phyloP scores from a whole-genome alignment of 176 grass and related monocot genomes.

The Eragrostis curvula region DNA sequence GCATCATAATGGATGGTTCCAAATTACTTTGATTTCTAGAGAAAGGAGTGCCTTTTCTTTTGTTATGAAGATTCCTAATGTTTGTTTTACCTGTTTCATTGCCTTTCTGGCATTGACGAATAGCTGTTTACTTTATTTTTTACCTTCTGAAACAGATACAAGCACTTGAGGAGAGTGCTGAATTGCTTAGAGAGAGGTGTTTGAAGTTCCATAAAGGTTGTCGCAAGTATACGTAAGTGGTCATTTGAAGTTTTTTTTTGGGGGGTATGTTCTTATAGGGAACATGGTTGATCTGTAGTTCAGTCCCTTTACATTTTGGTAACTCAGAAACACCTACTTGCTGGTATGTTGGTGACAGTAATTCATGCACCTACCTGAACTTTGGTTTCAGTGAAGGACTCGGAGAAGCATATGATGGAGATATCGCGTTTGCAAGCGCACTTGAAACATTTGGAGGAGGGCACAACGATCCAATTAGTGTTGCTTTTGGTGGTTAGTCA shows the following conservation, averaged over 20 bases:
- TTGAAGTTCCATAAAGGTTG: slow-evolving; percentile 99
- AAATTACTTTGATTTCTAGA: not conserved
- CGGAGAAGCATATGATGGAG: slow-evolving; percentile 93
- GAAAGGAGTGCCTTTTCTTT: not conserved
- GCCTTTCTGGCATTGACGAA: not conserved
- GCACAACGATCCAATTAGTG: slow-evolving; percentile 94
- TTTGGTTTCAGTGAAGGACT: slow-evolving; percentile 79
- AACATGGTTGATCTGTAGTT: slow-evolving; percentile 25
- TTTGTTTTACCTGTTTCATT: slow-evolving; percentile 3
- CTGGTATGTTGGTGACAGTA: not conserved
- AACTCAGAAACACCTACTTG: not conserved
- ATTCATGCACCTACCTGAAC: slow-evolving; percentile 16
- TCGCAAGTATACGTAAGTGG: slow-evolving; percentile 97
- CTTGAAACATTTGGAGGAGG: slow-evolving; percentile 98
- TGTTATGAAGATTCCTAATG: not conserved
- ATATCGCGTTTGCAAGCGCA: slow-evolving; percentile 95
- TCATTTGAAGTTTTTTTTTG: slow-evolving; percentile 22
- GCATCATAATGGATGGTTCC: not conserved
- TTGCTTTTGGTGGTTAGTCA: slow-evolving; percentile 93
- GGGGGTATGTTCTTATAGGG: slow-evolving; percentile 25
- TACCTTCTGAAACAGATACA: slow-evolving; percentile 72
- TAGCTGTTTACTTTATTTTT: slow-evolving; percentile 19
- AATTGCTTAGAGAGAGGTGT: slow-evolving; percentile 88
- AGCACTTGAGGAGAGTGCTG: slow-evolving; percentile 87
- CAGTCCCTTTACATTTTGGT: slow-evolving; percentile 4